Evolutionary conservation across 306 rosid species (phyloP), one percentile per base, ranked within the genome.

Genomic region (Sophora flavescens): DNA sequence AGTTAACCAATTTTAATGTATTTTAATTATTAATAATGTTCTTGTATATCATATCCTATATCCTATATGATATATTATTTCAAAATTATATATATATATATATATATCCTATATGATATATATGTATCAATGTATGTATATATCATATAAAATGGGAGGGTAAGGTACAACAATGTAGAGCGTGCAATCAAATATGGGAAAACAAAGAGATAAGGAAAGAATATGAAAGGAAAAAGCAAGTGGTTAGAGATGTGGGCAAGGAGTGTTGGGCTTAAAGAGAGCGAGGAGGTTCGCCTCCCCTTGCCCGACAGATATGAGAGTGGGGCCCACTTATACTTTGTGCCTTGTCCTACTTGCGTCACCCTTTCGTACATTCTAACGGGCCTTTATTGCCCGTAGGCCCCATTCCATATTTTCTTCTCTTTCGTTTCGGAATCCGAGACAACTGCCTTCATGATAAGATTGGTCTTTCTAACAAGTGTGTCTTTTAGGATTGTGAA

Each of bases 201-300:
- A 35, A 56, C 8, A 35, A 6, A 39, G 50, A 15, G 32, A 32
- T 3, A 56, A 53, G 50, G 39, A 54, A 64, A 14, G 57, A 14
- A 14, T 12, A 2, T 5, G 2, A 57, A 6, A 16, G 48, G 5
- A 10, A 4, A 47, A 47, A 38, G 76, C 4, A 26, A 26, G 50
- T 78, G 61, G 78, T 33, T 79, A 42, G 65, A 48, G 64, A 32
- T 14, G 42, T 42, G 32, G 39, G 48, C 4, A 17, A 18, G 36
- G 26, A 0, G 48, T 82, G 85, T 71, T 77, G 82, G 82, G 79
- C 52, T 64, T 72, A 64, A 63, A 82, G 85, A 77, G 82, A 71
- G 68, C 66, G 82, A 82, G 15, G 78, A 70, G 78, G 78, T 70
- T 76, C 63, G 85, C 76, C 67, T 77, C 86, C 86, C 82, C 61